These are phyloP conservation scores for Leccinum pachyderme DNA, from an alignment of 1,284 basidiomycete species.

Conservation along the genomic window DNA sequence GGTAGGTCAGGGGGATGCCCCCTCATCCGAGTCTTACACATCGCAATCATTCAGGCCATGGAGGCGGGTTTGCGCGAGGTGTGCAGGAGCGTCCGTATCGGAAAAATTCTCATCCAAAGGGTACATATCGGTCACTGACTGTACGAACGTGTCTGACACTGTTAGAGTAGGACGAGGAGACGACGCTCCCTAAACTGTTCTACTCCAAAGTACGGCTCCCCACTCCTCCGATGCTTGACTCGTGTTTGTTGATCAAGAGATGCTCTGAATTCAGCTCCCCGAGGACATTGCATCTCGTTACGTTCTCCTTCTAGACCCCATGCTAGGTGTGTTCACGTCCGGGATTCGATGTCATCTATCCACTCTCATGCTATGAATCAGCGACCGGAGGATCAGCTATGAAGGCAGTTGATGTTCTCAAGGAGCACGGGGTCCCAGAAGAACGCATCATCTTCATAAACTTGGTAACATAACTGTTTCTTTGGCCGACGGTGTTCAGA, in stretches of 20 bases:
- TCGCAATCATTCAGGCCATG: constrained; percentile 73
- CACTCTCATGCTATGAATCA: constrained; percentile 32
- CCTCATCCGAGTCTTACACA: not conserved
- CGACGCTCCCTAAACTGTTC: constrained; percentile 85
- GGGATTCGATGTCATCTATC: not conserved
- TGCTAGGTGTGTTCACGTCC: constrained; percentile 71
- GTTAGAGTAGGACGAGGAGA: constrained; percentile 80
- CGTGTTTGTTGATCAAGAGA: not conserved
- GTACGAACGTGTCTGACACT: constrained; percentile 2
- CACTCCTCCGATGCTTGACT: not conserved
- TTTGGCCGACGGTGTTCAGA: not conserved
- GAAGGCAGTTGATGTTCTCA: constrained; percentile 94
- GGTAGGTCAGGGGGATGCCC: constrained; percentile 30
- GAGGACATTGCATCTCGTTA: constrained; percentile 90
- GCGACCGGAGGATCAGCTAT: constrained; percentile 98
- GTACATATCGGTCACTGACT: constrained; percentile 40
- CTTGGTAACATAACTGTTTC: constrained; percentile 52
- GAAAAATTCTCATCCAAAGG: constrained; percentile 93
- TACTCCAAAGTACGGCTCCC: constrained; percentile 65
- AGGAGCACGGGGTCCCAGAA: constrained; percentile 85
- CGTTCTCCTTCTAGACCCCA: constrained; percentile 93
- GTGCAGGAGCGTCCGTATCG: constrained; percentile 88
- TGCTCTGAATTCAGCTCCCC: constrained; percentile 63
- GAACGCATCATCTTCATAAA: constrained; percentile 97
- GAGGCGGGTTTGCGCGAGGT: constrained; percentile 92